Evolutionary conservation across 2,329 filamentous ascomycete genomes (phyloP), one percentile per base, ranked within the genome.

Genomic region (Penicillium sp.): DNA sequence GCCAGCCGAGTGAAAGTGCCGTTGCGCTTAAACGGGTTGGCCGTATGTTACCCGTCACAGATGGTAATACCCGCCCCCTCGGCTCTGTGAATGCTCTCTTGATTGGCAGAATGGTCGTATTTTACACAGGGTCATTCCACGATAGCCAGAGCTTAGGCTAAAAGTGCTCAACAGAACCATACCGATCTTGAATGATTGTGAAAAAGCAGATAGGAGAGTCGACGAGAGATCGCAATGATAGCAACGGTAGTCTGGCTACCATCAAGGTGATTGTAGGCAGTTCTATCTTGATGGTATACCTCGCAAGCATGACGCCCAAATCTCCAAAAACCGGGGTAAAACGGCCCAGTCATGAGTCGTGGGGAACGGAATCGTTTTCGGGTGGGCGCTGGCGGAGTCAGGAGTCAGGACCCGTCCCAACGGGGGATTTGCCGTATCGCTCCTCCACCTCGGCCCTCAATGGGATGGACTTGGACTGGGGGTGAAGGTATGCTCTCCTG

Each of bases 21-120:
- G 71, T 37, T 34, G 12, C 22, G 31, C 57, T 63, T 52, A 55
- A 4, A 22, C 34, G n/a, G 55, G 55, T 56, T 60, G 2, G 0
- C 4, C 49, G 71, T 74, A 74, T 60, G 54, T 68, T 72, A 73
- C 71, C 48, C 48, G 71, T 73, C 57, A 65, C 58, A 34, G 14
- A 11, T 37, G 11, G 11, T 6, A 11, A 56, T 56, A 67, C 69
- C 70, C 69, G 72, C 57, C 57, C 17, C 8, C 4, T 31, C 12
- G 39, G 0, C 1, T 2, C 8, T 15, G 0, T 0, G 31, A 2
- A 1, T 6, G n/a, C 28, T 5, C 3, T 10, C 1, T 0, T 60
- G 11, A 61, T 63, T 65, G 64, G 61, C 42, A 7, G 0, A 20
- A 5, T 12, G 0, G 1, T 1, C 4, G 42, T 50, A 59, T 52